Evolutionary conservation across 805 yeast species (phyloP).

Genomic region (Millerozyma acaciae): DNA sequence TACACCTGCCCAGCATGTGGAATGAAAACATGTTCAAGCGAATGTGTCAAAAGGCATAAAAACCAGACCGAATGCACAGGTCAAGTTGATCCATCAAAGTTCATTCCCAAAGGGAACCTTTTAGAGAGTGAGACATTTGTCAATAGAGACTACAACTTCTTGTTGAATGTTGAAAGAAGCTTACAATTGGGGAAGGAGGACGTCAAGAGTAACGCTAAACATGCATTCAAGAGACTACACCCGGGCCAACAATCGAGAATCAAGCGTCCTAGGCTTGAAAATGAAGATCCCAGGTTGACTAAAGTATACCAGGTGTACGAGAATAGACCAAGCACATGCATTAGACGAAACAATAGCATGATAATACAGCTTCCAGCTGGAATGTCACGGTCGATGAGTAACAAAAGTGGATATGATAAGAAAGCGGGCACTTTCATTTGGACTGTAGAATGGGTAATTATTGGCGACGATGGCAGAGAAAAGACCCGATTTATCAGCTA

Average conservation of each 20-base stretch:
- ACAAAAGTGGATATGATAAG: slow-evolving; percentile 70
- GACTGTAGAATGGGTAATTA: slow-evolving; percentile 73
- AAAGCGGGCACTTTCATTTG: slow-evolving; percentile 59
- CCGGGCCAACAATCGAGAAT: slow-evolving; percentile 10
- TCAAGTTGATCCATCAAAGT: slow-evolving; percentile 53
- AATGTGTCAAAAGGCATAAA: slow-evolving; percentile 73
- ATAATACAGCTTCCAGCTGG: slow-evolving; percentile 65
- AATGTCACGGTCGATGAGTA: slow-evolving; percentile 62
- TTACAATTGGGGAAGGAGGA: slow-evolving; percentile 59
- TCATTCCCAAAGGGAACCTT: slow-evolving; percentile 47
- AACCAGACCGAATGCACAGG: slow-evolving; percentile 63
- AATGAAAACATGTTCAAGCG: slow-evolving; percentile 61
- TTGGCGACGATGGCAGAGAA: slow-evolving; percentile 25
- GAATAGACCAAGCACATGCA: slow-evolving; percentile 21
- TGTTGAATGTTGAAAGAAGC: slow-evolving; percentile 55
- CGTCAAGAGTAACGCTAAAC: slow-evolving; percentile 36
- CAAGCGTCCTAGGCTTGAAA: slow-evolving; percentile 18
- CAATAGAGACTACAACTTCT: slow-evolving; percentile 80
- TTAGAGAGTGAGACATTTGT: slow-evolving; percentile 41
- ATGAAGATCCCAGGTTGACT: slow-evolving; percentile 21
- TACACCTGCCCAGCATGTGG: slow-evolving; percentile 83
- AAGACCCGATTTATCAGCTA: slow-evolving; percentile 38
- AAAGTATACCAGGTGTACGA: slow-evolving; percentile 21
- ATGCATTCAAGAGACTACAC: slow-evolving; percentile 32
- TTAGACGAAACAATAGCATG: slow-evolving; percentile 61